Evolutionary conservation across 345 rosid genomes (phyloP).

Genomic region (Corchorus capsularis): DNA sequence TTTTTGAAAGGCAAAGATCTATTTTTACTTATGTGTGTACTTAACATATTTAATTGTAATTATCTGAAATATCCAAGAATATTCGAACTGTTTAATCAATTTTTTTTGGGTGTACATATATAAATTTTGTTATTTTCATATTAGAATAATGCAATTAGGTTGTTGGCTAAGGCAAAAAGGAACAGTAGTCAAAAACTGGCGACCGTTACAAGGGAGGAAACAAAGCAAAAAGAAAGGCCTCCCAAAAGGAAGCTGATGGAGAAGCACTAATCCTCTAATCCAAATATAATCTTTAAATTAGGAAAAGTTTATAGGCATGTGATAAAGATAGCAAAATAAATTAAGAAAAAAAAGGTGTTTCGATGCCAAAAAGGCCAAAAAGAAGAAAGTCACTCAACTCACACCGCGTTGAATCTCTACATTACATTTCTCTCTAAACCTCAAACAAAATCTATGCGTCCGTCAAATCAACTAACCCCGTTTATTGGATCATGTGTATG

Average conservation of each 20-base stretch:
- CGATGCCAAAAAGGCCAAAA: background rate
- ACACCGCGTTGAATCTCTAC: background rate
- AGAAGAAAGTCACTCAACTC: background rate
- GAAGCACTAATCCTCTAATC: background rate
- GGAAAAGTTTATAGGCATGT: slow-evolving; percentile 1
- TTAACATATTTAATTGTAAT: no score
- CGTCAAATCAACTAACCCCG: background rate
- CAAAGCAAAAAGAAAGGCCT: background rate
- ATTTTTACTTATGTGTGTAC: no score
- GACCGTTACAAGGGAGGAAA: background rate
- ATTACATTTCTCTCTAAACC: no score
- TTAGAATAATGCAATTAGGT: background rate
- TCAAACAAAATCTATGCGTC: background rate
- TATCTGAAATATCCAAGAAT: background rate
- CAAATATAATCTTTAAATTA: background rate
- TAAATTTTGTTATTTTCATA: background rate
- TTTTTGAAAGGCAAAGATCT: no score
- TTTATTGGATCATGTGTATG: background rate
- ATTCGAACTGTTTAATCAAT: background rate
- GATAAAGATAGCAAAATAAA: background rate
- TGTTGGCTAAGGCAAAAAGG: background rate
- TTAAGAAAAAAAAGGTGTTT: no score
- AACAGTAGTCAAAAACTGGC: slow-evolving; percentile 4
- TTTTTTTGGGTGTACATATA: background rate
- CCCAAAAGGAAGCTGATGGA: background rate